Evolutionary conservation across 106 monocot species (phyloP).

Genomic region (Amphibolis antarctica): DNA sequence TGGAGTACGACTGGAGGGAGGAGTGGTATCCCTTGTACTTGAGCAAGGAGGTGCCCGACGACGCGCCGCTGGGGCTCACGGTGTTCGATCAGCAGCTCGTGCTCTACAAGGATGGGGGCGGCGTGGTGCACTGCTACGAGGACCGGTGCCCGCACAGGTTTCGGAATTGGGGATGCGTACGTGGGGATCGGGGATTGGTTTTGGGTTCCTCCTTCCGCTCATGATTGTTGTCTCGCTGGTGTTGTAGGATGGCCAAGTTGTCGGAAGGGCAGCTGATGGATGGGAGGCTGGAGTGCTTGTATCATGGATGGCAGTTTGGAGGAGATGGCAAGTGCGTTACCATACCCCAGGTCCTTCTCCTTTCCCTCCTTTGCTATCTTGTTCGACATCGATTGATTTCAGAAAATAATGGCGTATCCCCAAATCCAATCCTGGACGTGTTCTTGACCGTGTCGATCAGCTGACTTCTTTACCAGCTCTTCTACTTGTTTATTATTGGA

Average conservation of each 20-base stretch:
- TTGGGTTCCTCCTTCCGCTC: neutral
- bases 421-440: neutral
- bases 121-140: slow-evolving; percentile 24
- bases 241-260: slow-evolving; percentile 64
- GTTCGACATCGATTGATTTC: neutral
- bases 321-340: slow-evolving; percentile 75
- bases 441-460: neutral
- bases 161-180: neutral
- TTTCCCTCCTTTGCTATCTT: neutral
- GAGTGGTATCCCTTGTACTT: slow-evolving; percentile 35
- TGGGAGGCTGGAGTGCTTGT: slow-evolving; percentile 80
- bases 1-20: slow-evolving; percentile 26
- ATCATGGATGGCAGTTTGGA: slow-evolving; percentile 97
- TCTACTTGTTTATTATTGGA: no score
- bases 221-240: neutral
- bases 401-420: neutral
- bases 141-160: slow-evolving; percentile 85
- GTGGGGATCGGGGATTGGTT: neutral
- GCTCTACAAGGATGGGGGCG: slow-evolving; percentile 16
- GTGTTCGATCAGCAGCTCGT: slow-evolving; percentile 25
- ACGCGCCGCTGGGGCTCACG: slow-evolving; percentile 24
- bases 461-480: neutral
- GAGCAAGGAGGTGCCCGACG: slow-evolving; percentile 19
- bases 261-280: slow-evolving; percentile 85
- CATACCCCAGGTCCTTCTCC: slow-evolving; percentile 70